Evolutionary conservation across 306 rosid species (phyloP).

Genomic region (Calophaca sinica): DNA sequence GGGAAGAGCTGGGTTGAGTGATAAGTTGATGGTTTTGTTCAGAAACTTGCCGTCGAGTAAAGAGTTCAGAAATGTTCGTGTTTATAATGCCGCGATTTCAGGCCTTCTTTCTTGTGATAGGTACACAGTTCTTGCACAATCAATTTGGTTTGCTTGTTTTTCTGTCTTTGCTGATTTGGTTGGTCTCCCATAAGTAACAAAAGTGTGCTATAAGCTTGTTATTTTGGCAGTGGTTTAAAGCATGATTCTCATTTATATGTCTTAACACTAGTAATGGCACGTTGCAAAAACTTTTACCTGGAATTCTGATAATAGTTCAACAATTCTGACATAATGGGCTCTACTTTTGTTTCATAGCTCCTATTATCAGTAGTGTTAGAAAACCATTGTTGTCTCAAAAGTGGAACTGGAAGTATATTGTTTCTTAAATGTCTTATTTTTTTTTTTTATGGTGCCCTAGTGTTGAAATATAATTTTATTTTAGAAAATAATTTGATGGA

Average conservation of each 20-base stretch:
- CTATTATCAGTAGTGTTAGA: neutral
- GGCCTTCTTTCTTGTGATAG: slow-evolving; percentile 70
- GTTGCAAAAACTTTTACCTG: neutral
- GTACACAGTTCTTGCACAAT: slow-evolving; percentile 49
- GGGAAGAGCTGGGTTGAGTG: slow-evolving; percentile 85
- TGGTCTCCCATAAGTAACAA: neutral
- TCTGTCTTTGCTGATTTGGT: slow-evolving; percentile 21
- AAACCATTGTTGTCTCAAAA: neutral
- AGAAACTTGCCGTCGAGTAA: slow-evolving; percentile 61
- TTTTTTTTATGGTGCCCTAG: neutral
- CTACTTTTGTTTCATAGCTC: slow-evolving; percentile 11
- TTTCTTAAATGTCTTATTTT: neutral
- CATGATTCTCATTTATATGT: neutral
- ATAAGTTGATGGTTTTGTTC: slow-evolving; percentile 67
- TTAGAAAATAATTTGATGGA: neutral
- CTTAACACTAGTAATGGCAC: slow-evolving; percentile 8
- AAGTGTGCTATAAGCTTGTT: neutral
- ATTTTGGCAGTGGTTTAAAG: neutral
- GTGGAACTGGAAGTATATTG: slow-evolving; percentile 4
- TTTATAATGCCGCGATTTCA: slow-evolving; percentile 81
- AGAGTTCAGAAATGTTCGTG: slow-evolving; percentile 75
- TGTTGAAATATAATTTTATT: slow-evolving; percentile 24
- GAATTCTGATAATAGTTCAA: slow-evolving; percentile 18
- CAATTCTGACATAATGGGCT: slow-evolving; percentile 13
- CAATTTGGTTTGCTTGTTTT: slow-evolving; percentile 37